Conservation (phyloP, 345 rosid species). For the Lagerstroemia speciosa region DNA sequence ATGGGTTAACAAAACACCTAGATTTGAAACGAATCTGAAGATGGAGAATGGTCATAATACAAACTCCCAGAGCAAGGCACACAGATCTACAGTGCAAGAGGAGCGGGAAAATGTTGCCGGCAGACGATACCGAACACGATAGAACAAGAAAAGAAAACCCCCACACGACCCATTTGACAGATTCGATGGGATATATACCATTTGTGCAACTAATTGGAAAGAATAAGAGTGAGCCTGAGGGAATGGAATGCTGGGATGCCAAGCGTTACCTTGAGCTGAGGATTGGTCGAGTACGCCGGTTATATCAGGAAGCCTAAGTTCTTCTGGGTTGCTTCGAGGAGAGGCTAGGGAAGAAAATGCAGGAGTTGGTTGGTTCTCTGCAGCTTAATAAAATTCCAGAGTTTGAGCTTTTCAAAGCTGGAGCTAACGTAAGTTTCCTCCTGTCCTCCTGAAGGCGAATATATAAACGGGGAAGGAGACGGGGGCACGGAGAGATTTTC, state of each 20-base stretch:
- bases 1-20: neutral
- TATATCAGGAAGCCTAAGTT: neutral
- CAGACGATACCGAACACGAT: too few species aligned
- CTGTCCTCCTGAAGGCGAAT: neutral
- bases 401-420: neutral
- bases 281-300: neutral
- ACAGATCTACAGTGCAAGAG: neutral
- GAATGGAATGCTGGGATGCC: too few species aligned
- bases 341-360: neutral
- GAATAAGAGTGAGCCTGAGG: too few species aligned
- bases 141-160: neutral
- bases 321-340: neutral
- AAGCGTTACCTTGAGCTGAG: neutral
- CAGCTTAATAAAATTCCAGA: neutral
- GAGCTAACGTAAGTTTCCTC: too few species aligned
- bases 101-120: too few species aligned
- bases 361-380: neutral
- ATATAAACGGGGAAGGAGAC: neutral
- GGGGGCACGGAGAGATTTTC: neutral
- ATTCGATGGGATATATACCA: too few species aligned
- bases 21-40: neutral
- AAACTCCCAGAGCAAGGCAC: neutral
- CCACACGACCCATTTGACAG: neutral
- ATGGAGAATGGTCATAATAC: too few species aligned
- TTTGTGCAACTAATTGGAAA: neutral